Percentiles rank a stretch among this genome's conserved stretches.
Conservation (phyloP, 441 rosid species). For the Erysimum cheiri region DNA sequence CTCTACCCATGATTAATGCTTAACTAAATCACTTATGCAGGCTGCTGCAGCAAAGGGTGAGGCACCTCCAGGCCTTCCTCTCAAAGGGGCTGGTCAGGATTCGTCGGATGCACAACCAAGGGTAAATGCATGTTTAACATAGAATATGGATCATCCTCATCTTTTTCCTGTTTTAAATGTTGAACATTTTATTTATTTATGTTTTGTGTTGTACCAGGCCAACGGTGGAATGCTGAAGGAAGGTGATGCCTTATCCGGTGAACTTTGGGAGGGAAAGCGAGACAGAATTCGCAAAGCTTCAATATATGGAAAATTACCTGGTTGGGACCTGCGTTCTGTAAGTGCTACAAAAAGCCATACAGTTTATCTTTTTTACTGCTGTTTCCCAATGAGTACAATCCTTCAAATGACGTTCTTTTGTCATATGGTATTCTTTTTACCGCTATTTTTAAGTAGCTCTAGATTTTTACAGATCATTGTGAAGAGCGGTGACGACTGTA, state of each 20-base stretch:
- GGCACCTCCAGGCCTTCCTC: slow-evolving; percentile 99
- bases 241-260: slow-evolving; percentile 93
- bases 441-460: slow-evolving; percentile 6
- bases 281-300: slow-evolving; percentile 92
- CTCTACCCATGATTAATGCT: slow-evolving; percentile 20
- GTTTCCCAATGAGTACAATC: slow-evolving; percentile 17
- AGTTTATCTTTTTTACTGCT: slow-evolving; percentile 5
- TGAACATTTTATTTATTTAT: slow-evolving; percentile 2
- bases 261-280: slow-evolving; percentile 90
- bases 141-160: neutral
- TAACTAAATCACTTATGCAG: slow-evolving; percentile 48
- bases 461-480: slow-evolving; percentile 61
- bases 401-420: slow-evolving; percentile 6
- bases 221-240: slow-evolving; percentile 84
- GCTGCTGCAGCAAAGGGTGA: slow-evolving; percentile 99
- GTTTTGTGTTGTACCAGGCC: slow-evolving; percentile 53
- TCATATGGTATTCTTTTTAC: slow-evolving; percentile 19
- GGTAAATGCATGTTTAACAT: slow-evolving; percentile 50
- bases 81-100: slow-evolving; percentile 98
- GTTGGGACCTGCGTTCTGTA: slow-evolving; percentile 99
- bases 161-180: slow-evolving; percentile 29
- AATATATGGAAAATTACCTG: slow-evolving; percentile 76
- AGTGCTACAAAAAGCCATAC: slow-evolving; percentile 52
- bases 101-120: slow-evolving; percentile 87
- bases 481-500: slow-evolving; percentile 95